phyloP scores from a whole-genome alignment of 805 yeast genomes.

The Kazachstania psychrophila region DNA sequence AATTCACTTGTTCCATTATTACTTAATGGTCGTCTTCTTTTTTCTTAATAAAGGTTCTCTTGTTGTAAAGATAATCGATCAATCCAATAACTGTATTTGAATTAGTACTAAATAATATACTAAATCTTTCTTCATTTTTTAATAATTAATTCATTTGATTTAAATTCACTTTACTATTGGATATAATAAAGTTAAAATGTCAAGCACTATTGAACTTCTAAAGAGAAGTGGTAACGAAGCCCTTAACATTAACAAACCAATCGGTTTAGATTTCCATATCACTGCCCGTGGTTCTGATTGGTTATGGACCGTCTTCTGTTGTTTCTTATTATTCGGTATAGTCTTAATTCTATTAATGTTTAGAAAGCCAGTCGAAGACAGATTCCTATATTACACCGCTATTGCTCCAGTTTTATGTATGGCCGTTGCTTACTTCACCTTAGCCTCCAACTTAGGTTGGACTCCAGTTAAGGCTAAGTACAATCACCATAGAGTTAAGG shows the following conservation, averaged over 20 bases:
- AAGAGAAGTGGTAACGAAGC: slow-evolving; percentile 33
- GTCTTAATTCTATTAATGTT: slow-evolving; percentile 21
- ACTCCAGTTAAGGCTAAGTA: slow-evolving; percentile 41
- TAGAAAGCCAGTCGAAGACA: slow-evolving; percentile 25
- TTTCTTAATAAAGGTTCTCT: not conserved
- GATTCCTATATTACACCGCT: slow-evolving; percentile 33
- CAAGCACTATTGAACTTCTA: slow-evolving; percentile 11
- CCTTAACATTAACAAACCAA: slow-evolving; percentile 36
- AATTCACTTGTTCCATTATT: not conserved
- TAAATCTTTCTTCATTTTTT: not conserved
- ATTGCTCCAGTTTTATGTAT: slow-evolving; percentile 37
- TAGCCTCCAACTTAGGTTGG: slow-evolving; percentile 55
- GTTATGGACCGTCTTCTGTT: slow-evolving; percentile 54
- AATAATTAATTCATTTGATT: not conserved
- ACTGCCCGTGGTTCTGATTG: slow-evolving; percentile 58
- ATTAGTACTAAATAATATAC: not conserved
- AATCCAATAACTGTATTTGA: not conserved
- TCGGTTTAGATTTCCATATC: slow-evolving; percentile 42
- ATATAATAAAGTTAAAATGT: slow-evolving; percentile 6
- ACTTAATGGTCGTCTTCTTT: not conserved
- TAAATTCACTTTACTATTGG: not conserved
- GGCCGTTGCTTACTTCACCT: slow-evolving; percentile 43
- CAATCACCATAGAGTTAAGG: slow-evolving; percentile 35
- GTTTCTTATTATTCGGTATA: slow-evolving; percentile 34
- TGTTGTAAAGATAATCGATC: not conserved